Percentiles rank a stretch among this genome's conserved stretches.
These are phyloP conservation scores for Sarocladium strictum DNA, from an alignment of 2,329 filamentous ascomycete species.

Conservation along the genomic window DNA sequence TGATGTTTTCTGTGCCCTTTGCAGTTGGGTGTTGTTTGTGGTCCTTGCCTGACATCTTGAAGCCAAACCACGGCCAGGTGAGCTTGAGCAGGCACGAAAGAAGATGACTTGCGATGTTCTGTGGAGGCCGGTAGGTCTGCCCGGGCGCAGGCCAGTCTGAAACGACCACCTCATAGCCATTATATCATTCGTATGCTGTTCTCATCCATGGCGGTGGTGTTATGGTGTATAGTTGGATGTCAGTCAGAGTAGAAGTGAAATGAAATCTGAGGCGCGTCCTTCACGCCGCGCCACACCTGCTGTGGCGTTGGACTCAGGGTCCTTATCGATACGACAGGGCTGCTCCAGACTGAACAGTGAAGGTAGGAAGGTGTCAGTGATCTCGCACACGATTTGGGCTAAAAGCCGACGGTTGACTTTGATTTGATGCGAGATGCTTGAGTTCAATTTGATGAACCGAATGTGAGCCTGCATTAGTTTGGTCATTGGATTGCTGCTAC, in stretches of 20 bases:
- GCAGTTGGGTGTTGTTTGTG: neutral
- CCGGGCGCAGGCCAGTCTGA: neutral
- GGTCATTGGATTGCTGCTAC: neutral
- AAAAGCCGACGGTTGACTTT: too few relatives aligned
- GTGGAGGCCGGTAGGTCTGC: neutral
- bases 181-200: neutral
- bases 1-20: neutral
- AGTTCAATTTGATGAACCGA: too few relatives aligned
- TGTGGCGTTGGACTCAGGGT: neutral
- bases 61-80: neutral
- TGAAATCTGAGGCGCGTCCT: constrained; percentile 1
- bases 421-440: neutral
- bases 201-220: neutral
- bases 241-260: neutral
- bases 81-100: neutral
- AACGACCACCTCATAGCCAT: neutral
- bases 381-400: neutral
- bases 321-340: constrained; percentile 3
- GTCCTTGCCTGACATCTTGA: neutral
- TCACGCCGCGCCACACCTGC: neutral
- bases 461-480: neutral
- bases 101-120: neutral
- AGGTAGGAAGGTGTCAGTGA: neutral
- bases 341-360: neutral
- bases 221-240: too few relatives aligned